A percentile compares a stretch with the other conserved stretches of the same genome.
phyloP scores from a whole-genome alignment of 1,284 basidiomycete genomes.

The Lentinula novae-zelandiae region DNA sequence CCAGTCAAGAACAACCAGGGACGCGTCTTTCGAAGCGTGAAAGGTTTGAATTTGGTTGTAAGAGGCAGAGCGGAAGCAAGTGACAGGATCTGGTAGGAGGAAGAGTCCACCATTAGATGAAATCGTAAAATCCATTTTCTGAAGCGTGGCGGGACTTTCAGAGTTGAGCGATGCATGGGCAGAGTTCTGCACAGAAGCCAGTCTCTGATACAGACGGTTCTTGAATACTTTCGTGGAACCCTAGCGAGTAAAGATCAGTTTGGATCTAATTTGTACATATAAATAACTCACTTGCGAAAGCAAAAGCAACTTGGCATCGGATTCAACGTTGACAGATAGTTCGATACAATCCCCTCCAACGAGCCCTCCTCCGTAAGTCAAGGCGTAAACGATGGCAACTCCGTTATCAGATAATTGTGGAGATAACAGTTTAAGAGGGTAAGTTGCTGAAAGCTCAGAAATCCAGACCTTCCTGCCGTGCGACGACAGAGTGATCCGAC shows the following conservation, averaged over 20 bases:
- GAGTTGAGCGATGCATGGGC: constrained; percentile 14
- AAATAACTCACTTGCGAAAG: constrained; percentile 70
- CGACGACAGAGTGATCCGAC: constrained; percentile 48
- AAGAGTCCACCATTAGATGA: constrained; percentile 55
- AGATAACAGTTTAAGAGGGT: constrained; percentile 89
- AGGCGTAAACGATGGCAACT: constrained; percentile 74
- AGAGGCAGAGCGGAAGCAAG: constrained; percentile 82
- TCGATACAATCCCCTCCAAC: constrained; percentile 83
- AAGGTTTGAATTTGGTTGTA: constrained; percentile 83
- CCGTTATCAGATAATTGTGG: constrained; percentile 48
- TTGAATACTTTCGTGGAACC: constrained; percentile 96
- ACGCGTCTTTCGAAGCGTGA: constrained; percentile 57
- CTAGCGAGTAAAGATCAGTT: constrained; percentile 32
- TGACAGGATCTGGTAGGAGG: constrained; percentile 88
- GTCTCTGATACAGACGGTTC: constrained; percentile 49
- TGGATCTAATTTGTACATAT: constrained; percentile 2
- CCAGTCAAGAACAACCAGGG: constrained; percentile 83
- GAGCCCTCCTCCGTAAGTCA: constrained; percentile 92
- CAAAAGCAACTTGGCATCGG: constrained; percentile 56
- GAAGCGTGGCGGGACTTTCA: constrained; percentile 33
- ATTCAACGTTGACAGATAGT: constrained; percentile 61
- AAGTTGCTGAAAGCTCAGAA: constrained; percentile 75
- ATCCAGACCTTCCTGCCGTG: constrained; percentile 62
- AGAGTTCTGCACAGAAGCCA: constrained; percentile 29
- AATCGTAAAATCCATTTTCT: constrained; percentile 57